phyloP scores from a whole-genome alignment of 768 basidiomycete species.

The Amyloporia xantha region DNA sequence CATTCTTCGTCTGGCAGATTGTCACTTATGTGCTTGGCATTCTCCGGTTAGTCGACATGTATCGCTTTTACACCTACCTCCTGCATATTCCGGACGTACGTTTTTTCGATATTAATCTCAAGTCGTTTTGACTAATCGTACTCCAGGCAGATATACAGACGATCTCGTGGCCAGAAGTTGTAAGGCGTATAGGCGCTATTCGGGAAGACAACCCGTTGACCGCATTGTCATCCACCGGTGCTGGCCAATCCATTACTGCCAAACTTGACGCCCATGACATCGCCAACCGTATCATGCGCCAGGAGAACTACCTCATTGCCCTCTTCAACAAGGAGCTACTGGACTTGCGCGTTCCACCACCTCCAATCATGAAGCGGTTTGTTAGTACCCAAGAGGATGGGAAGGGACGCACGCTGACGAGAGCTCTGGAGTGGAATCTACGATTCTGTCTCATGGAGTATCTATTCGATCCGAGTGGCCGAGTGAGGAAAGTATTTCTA shows the following conservation, averaged over 20 bases:
- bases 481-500: constrained; percentile 86
- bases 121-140: constrained; percentile 1
- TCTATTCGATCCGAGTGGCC: constrained; percentile 85
- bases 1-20: constrained; percentile 88
- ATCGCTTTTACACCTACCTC: constrained; percentile 91
- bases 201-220: constrained; percentile 92
- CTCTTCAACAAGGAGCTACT: constrained; percentile 95
- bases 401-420: constrained; percentile 76
- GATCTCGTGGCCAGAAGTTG: constrained; percentile 93
- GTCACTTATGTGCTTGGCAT: constrained; percentile 70
- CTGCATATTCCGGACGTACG: constrained; percentile 91
- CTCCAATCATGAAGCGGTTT: constrained; percentile 46
- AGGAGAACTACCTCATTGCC: constrained; percentile 98
- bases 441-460: constrained; percentile 94
- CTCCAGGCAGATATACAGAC: constrained; percentile 92
- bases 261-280: constrained; percentile 97
- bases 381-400: constrained; percentile 39
- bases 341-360: constrained; percentile 80
- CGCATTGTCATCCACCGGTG: constrained; percentile 62
- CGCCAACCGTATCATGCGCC: constrained; percentile 94
- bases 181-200: constrained; percentile 82
- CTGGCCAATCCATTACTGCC: constrained; percentile 63
- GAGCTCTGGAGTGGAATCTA: constrained; percentile 95
- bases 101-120: constrained; percentile 8
- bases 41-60: constrained; percentile 84